A percentile compares a stretch with the other conserved stretches of the same genome.
Conservation (phyloP, 176 grass and related monocot genomes). For the Hordeum marinum region DNA sequence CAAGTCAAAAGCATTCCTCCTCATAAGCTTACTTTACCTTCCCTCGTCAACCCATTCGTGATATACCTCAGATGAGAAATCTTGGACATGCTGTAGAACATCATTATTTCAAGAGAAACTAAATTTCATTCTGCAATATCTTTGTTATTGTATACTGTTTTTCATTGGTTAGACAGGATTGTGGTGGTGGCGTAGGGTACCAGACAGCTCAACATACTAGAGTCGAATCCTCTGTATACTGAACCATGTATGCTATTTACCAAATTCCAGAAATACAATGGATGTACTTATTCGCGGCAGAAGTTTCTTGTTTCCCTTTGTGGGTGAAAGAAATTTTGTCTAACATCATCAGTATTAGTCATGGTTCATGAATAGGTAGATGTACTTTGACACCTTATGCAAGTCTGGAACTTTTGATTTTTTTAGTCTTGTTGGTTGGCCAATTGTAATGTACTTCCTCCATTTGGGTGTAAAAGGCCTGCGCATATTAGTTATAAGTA, state of each 20-base stretch:
- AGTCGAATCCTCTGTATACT: slow-evolving; percentile 4
- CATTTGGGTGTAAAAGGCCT: no score
- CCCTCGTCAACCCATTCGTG: background rate
- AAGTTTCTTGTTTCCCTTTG: background rate
- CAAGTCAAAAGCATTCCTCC: slow-evolving; percentile 18
- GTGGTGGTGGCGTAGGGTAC: background rate
- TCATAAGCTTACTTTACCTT: slow-evolving; percentile 9
- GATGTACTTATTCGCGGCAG: background rate
- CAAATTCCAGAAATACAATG: background rate
- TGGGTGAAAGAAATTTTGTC: background rate
- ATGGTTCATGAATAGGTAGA: background rate
- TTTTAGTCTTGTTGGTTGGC: background rate
- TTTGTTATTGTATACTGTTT: slow-evolving; percentile 10
- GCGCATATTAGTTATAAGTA: no score
- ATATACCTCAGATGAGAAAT: background rate
- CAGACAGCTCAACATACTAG: background rate
- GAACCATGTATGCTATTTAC: background rate
- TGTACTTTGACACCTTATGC: background rate
- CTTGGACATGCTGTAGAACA: background rate
- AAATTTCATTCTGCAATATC: slow-evolving; percentile 14
- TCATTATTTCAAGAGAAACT: background rate
- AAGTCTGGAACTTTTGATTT: background rate
- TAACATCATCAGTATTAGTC: background rate
- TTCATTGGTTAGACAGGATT: slow-evolving; percentile 15
- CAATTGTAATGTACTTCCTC: background rate